These are phyloP conservation scores for Gliomastix tumulicola DNA, from an alignment of 2,329 filamentous ascomycete species.

Conservation along the genomic window DNA sequence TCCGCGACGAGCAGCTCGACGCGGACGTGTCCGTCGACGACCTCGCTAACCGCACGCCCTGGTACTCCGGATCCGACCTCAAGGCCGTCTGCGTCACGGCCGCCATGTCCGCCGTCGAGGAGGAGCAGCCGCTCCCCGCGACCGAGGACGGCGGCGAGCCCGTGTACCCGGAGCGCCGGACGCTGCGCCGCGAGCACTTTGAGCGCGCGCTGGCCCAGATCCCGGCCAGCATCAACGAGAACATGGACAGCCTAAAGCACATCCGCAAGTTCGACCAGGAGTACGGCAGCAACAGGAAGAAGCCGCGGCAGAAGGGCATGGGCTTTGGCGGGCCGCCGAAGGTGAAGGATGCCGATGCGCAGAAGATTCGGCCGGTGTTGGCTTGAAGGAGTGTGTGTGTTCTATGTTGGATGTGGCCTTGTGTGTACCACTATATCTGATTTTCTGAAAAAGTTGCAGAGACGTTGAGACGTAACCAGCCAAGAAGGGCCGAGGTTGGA, in stretches of 20 bases:
- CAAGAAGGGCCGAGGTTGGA: no score
- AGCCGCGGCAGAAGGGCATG: constrained; percentile 48
- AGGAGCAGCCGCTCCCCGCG: constrained; percentile 49
- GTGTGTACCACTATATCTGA: constrained; percentile 1
- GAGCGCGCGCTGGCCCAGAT: constrained; percentile 83
- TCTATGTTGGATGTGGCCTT: background rate
- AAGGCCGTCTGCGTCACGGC: constrained; percentile 79
- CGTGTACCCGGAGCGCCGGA: constrained; percentile 52
- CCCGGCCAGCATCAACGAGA: constrained; percentile 84
- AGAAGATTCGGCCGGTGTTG: constrained; percentile 32
- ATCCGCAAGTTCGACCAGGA: constrained; percentile 95
- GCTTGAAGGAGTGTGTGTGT: no score
- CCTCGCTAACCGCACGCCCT: constrained; percentile 60
- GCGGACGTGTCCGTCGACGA: constrained; percentile 51
- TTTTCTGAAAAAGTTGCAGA: no score
- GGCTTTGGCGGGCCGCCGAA: constrained; percentile 59
- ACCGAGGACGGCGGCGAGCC: constrained; percentile 29
- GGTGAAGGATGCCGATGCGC: no score
- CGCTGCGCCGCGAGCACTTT: constrained; percentile 65
- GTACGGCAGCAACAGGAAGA: constrained; percentile 74
- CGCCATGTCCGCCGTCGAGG: constrained; percentile 70
- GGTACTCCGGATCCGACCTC: constrained; percentile 77
- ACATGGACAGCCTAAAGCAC: constrained; percentile 79
- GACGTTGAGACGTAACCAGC: no score
- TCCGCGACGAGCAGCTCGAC: constrained; percentile 60